phyloP scores from a whole-genome alignment of 176 grass and related monocot genomes.

The Triticum dicoccoides region DNA sequence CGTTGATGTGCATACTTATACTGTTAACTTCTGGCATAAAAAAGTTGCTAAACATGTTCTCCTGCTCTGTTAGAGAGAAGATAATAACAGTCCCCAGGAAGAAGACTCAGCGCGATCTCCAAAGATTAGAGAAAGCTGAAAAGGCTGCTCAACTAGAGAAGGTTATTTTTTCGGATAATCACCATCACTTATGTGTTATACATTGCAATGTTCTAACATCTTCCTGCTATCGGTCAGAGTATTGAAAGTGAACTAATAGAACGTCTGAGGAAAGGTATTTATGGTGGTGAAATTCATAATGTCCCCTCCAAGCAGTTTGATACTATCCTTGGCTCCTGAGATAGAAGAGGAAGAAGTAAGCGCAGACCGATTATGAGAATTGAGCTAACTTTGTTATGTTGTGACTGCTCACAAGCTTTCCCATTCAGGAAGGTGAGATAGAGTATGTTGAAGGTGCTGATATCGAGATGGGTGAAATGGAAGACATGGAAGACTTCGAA shows the following conservation, averaged over 20 bases:
- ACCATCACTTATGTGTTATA: background rate
- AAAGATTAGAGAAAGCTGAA: constrained; percentile 83
- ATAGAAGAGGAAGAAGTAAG: constrained; percentile 78
- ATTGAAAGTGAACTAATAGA: constrained; percentile 89
- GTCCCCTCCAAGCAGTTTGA: constrained; percentile 45
- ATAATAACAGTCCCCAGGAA: constrained; percentile 87
- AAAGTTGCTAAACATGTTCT: constrained; percentile 27
- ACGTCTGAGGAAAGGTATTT: constrained; percentile 85
- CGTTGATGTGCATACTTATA: background rate
- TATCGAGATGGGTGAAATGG: constrained; percentile 58
- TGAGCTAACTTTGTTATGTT: constrained; percentile 28
- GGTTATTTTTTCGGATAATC: constrained; percentile 43
- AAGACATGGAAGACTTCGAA: constrained; percentile 88
- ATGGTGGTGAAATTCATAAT: constrained; percentile 76
- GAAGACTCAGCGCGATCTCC: constrained; percentile 50
- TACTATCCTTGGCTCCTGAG: constrained; percentile 35
- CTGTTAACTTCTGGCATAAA: background rate
- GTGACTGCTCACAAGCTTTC: background rate
- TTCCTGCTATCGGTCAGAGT: constrained; percentile 41
- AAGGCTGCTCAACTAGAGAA: constrained; percentile 80
- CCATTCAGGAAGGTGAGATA: constrained; percentile 49
- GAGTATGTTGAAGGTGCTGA: constrained; percentile 85
- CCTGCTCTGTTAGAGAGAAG: constrained; percentile 64
- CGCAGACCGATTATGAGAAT: background rate
- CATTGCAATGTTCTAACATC: background rate